Percentiles rank a stretch among this genome's conserved stretches.
These are phyloP conservation scores for Glomus cerebriforme DNA, from an alignment of 192 early-diverging fungal species.

Conservation along the genomic window DNA sequence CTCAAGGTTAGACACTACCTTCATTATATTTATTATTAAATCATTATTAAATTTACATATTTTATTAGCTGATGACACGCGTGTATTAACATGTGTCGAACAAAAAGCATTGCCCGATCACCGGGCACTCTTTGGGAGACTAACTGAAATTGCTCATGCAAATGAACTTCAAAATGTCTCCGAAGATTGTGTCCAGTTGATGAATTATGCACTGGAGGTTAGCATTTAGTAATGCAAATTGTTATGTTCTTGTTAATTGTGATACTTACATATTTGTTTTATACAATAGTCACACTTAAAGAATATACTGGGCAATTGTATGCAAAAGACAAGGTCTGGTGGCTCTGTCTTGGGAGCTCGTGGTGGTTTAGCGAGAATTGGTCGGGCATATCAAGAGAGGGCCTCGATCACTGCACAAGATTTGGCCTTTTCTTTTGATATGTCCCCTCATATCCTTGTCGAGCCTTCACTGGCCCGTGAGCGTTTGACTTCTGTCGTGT, in stretches of 20 bases:
- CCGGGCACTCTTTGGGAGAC: background rate
- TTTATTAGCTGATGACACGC: background rate
- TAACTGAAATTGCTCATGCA: conserved; percentile 15
- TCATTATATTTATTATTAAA: background rate
- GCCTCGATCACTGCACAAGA: conserved; percentile 7
- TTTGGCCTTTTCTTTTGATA: conserved; percentile 21
- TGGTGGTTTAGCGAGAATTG: background rate
- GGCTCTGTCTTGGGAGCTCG: background rate
- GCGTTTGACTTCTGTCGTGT: conserved; percentile 15
- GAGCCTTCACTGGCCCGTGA: conserved; percentile 4
- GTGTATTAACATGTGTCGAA: background rate
- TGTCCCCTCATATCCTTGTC: conserved; percentile 29
- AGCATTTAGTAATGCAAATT: background rate
- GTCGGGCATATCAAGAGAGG: background rate
- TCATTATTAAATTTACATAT: background rate
- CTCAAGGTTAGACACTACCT: background rate
- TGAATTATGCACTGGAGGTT: conserved; percentile 25
- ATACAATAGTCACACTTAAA: conserved; percentile 19
- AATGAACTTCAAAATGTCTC: conserved; percentile 9
- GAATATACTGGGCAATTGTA: conserved; percentile 19
- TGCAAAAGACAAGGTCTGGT: conserved; percentile 9
- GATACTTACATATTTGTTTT: background rate
- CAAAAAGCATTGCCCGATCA: conserved; percentile 6
- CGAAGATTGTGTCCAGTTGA: conserved; percentile 9
- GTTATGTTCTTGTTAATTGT: background rate